These are phyloP conservation scores for Boletus tomentosulus DNA, from an alignment of 768 basidiomycete genomes.

Conservation along the genomic window DNA sequence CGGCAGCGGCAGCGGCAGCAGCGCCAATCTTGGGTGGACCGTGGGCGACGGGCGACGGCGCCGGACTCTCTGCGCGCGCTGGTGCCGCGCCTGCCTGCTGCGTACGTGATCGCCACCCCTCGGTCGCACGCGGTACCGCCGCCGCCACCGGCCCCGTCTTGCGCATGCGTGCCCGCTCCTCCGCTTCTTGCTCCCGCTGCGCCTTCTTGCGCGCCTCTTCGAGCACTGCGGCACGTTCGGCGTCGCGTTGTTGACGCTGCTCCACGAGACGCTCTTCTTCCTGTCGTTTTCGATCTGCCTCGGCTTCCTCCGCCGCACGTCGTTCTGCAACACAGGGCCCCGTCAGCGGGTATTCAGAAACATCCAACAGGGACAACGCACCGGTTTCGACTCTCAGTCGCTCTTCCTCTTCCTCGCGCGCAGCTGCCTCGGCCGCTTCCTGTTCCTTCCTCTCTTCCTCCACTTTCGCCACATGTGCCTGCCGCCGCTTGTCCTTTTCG, in stretches of 20 bases:
- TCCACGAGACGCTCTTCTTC: constrained; percentile 55
- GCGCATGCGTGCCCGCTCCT: constrained; percentile 38
- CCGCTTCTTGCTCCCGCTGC: constrained; percentile 71
- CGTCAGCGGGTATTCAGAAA: constrained; percentile 2
- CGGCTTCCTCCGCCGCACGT: constrained; percentile 55
- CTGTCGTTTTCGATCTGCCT: constrained; percentile 51
- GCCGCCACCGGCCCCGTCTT: constrained; percentile 25
- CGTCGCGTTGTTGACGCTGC: constrained; percentile 50
- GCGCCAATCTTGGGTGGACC: constrained; percentile 37
- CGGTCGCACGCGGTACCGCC: constrained; percentile 16
- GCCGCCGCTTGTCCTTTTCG: constrained; percentile 74
- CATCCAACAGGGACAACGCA: constrained; percentile 30
- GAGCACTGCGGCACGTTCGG: constrained; percentile 44
- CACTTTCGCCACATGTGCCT: constrained; percentile 55
- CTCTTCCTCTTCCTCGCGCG: constrained; percentile 36
- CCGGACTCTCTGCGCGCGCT: constrained; percentile 54
- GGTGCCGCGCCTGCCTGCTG: constrained; percentile 34
- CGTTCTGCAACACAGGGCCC: constrained; percentile 35
- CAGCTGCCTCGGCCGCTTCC: constrained; percentile 24
- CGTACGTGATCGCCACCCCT: constrained; percentile 10
- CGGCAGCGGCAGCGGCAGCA: constrained; percentile 22
- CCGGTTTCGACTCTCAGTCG: constrained; percentile 48
- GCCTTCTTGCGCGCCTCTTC: constrained; percentile 57
- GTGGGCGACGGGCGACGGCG: constrained; percentile 30
- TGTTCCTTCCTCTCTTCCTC: constrained; percentile 39